Evolutionary conservation across 495 filamentous ascomycete genomes (phyloP).

Genomic region (Acidomyces sp.): DNA sequence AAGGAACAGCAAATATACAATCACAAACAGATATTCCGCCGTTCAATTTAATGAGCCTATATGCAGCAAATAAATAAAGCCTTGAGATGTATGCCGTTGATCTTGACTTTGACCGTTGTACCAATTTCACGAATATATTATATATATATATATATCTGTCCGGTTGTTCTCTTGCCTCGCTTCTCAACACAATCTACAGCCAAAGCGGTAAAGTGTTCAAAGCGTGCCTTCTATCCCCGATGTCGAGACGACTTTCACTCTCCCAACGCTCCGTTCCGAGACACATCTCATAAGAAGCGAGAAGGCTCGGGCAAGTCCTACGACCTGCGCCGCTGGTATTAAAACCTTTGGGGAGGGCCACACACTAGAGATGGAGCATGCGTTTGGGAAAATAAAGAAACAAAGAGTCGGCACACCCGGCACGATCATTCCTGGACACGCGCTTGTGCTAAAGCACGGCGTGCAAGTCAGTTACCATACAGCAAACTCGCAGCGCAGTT

Average conservation of each 20-base stretch:
- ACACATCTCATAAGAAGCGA: constrained; percentile 35
- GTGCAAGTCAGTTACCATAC: no score
- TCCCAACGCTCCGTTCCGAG: constrained; percentile 67
- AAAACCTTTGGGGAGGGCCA: neutral
- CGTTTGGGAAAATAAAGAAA: neutral
- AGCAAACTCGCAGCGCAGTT: neutral
- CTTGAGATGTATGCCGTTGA: no score
- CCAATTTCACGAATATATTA: no score
- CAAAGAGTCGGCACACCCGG: neutral
- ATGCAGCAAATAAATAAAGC: no score
- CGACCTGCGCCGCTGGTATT: constrained; percentile 54
- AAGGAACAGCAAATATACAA: no score
- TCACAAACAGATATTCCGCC: no score
- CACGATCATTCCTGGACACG: no score
- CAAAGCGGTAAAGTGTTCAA: no score
- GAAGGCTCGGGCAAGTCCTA: constrained; percentile 52
- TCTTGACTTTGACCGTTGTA: no score
- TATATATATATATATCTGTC: no score
- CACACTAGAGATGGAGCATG: neutral
- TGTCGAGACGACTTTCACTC: constrained; percentile 36
- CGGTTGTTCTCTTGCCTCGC: constrained; percentile 10
- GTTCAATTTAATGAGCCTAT: no score
- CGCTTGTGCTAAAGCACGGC: no score
- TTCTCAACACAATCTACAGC: constrained; percentile 2
- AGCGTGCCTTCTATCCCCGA: constrained; percentile 51